Conservation (phyloP, 2,329 filamentous ascomycete genomes). For the Monilinia fructicola region DNA sequence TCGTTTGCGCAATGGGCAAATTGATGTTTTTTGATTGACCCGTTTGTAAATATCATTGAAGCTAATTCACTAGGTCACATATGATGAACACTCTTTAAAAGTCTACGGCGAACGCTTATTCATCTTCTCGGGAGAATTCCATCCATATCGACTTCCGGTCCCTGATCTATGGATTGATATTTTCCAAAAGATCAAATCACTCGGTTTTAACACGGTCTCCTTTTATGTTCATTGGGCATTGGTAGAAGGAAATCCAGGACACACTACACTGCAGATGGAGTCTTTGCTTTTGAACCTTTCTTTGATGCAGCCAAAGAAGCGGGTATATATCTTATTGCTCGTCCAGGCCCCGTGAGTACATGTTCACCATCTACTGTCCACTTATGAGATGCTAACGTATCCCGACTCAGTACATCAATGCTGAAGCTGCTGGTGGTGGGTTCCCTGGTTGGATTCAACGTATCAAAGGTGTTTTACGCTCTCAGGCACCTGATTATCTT, state of each 20-base stretch:
- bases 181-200: slow-evolving; percentile 78
- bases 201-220: slow-evolving; percentile 77
- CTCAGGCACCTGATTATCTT: slow-evolving; percentile 60
- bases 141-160: slow-evolving; percentile 61
- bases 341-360: slow-evolving; percentile 37
- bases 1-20: neutral
- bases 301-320: slow-evolving; percentile 71
- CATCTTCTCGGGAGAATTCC: slow-evolving; percentile 63
- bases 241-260: slow-evolving; percentile 69
- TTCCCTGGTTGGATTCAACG: slow-evolving; percentile 79
- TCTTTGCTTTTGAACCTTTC: slow-evolving; percentile 72
- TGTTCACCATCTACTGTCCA: neutral
- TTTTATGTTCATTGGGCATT: slow-evolving; percentile 81
- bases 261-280: slow-evolving; percentile 66
- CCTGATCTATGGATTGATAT: slow-evolving; percentile 66
- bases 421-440: slow-evolving; percentile 72
- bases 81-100: slow-evolving; percentile 63
- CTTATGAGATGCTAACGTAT: slow-evolving; percentile 1
- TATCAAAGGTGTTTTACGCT: slow-evolving; percentile 63
- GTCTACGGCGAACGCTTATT: slow-evolving; percentile 62
- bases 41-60: neutral
- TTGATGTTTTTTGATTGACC: neutral
- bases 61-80: slow-evolving; percentile 48
- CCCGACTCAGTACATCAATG: slow-evolving; percentile 66
- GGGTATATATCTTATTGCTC: slow-evolving; percentile 73